Evolutionary conservation across 2,329 filamentous ascomycete genomes (phyloP).

Genomic region (Hymenoscyphus infarciens): DNA sequence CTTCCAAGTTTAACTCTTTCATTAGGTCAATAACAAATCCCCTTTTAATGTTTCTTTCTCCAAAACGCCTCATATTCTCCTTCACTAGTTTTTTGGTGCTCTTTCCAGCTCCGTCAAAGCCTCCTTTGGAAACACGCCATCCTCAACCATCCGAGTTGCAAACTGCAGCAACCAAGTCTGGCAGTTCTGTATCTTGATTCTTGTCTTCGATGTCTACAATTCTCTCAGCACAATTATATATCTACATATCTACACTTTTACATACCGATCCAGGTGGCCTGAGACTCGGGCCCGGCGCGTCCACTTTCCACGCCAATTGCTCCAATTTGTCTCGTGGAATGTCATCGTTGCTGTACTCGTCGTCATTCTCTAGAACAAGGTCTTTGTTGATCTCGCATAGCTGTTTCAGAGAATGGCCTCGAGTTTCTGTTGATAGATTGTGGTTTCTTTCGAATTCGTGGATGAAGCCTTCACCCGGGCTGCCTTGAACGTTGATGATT

Average conservation of each 20-base stretch:
- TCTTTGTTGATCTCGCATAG: conserved; percentile 10
- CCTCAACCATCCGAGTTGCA: conserved; percentile 22
- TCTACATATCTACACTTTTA: too few species aligned
- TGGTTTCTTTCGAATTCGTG: conserved; percentile 27
- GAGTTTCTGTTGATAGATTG: conserved; percentile 13
- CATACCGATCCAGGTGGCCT: conserved; percentile 15
- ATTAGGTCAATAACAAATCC: background rate
- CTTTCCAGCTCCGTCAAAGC: conserved; percentile 11
- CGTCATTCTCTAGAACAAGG: conserved; percentile 7
- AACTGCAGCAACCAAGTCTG: conserved; percentile 28
- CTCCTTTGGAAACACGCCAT: conserved; percentile 12
- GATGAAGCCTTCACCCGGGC: conserved; percentile 23
- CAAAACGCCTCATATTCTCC: background rate
- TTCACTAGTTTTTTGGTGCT: conserved; percentile 11
- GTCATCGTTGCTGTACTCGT: conserved; percentile 3
- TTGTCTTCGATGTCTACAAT: conserved; percentile 20
- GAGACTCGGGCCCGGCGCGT: conserved; percentile 27
- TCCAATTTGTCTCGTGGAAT: conserved; percentile 22
- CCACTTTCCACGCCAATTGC: conserved; percentile 23
- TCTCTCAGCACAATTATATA: background rate
- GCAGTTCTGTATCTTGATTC: conserved; percentile 27
- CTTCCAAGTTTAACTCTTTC: background rate
- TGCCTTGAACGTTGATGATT: conserved; percentile 27
- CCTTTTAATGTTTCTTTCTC: background rate
- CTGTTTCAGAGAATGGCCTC: conserved; percentile 6